Conservation (phyloP, 164 flowering plant species). For the Vitis amurensis region DNA sequence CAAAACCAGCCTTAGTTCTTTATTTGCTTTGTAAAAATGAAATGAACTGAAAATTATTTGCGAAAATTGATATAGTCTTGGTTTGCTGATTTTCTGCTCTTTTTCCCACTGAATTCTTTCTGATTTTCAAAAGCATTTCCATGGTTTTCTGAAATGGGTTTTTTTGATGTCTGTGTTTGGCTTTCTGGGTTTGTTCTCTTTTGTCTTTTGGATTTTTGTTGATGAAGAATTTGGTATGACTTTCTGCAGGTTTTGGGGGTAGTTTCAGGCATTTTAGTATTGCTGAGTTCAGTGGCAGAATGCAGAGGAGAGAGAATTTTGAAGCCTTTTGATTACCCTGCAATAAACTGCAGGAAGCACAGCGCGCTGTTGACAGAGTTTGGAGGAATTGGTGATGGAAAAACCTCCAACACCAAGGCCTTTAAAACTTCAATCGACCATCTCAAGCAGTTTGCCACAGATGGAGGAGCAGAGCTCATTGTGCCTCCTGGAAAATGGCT, state of each 20-base stretch:
- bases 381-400: constrained; percentile 76
- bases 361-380: constrained; percentile 57
- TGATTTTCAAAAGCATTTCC: no score
- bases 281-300: constrained; percentile 5
- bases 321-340: constrained; percentile 1
- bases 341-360: constrained; percentile 27
- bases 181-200: neutral
- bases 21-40: no score
- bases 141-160: neutral
- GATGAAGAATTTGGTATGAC: neutral
- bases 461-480: constrained; percentile 68
- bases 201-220: neutral
- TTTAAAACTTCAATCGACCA: constrained; percentile 54
- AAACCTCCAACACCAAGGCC: constrained; percentile 67
- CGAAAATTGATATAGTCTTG: neutral
- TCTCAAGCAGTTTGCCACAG: constrained; percentile 38
- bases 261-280: neutral
- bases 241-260: constrained; percentile 1
- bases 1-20: no score
- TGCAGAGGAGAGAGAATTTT: neutral
- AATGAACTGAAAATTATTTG: no score
- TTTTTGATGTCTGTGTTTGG: neutral
- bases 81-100: neutral
- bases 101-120: no score
- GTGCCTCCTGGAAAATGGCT: constrained; percentile 86